Evolutionary conservation across 2,329 filamentous ascomycete species (phyloP).

Genomic region (Claviceps purpurea): DNA sequence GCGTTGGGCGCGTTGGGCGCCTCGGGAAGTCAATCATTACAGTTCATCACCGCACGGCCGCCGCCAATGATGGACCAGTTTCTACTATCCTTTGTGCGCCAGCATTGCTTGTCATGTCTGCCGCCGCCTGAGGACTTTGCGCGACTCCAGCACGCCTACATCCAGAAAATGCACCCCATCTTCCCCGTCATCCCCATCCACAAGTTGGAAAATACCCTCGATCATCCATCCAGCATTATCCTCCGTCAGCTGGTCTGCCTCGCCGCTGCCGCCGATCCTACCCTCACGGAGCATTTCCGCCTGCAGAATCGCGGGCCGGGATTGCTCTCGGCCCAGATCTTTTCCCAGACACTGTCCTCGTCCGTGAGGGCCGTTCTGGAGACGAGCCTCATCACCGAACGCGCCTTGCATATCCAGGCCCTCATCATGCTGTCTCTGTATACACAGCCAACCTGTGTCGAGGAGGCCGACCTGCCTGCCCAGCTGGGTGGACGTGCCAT

Average conservation of each 20-base stretch:
- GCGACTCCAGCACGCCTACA: slow-evolving; percentile 31
- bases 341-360: slow-evolving; percentile 33
- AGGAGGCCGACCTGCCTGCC: slow-evolving; percentile 41
- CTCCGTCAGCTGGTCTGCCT: slow-evolving; percentile 42
- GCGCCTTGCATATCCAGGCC: slow-evolving; percentile 41
- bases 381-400: slow-evolving; percentile 38
- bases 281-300: slow-evolving; percentile 30
- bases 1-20: slow-evolving; percentile 11
- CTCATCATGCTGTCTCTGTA: slow-evolving; percentile 44
- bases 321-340: slow-evolving; percentile 31
- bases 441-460: slow-evolving; percentile 38
- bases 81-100: slow-evolving; percentile 28
- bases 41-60: slow-evolving; percentile 24
- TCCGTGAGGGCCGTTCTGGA: slow-evolving; percentile 37
- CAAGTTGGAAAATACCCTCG: slow-evolving; percentile 16
- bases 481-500: slow-evolving; percentile 39
- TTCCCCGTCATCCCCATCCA: slow-evolving; percentile 35
- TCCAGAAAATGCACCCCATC: slow-evolving; percentile 40
- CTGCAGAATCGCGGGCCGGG: slow-evolving; percentile 25
- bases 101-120: slow-evolving; percentile 32
- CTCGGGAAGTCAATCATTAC: slow-evolving; percentile 16
- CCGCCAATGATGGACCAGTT: slow-evolving; percentile 27
- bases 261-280: slow-evolving; percentile 37
- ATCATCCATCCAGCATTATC: slow-evolving; percentile 27
- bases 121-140: slow-evolving; percentile 34